Evolutionary conservation across 164 flowering plant species (phyloP).

Genomic region (Sedum album): DNA sequence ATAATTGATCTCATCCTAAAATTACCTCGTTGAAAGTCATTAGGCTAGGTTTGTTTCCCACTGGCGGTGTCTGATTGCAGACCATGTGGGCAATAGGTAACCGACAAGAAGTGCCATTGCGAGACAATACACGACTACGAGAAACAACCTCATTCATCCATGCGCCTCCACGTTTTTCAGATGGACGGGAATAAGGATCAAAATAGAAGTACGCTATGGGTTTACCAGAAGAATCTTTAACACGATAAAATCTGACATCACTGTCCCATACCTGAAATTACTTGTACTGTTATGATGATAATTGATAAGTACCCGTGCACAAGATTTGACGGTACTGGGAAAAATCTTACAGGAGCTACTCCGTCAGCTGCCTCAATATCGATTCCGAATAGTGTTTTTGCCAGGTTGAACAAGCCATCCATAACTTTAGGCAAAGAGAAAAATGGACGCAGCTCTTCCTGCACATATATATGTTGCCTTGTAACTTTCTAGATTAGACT

Average conservation of each 20-base stretch:
- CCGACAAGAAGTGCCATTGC: conserved; percentile 59
- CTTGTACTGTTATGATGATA: neutral
- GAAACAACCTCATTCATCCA: conserved; percentile 98
- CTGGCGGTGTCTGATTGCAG: conserved; percentile 94
- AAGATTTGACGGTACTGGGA: conserved; percentile 13
- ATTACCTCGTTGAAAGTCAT: conserved; percentile 96
- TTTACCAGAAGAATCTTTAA: conserved; percentile 70
- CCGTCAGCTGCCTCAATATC: conserved; percentile 84
- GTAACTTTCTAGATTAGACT: neutral
- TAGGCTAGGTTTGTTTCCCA: conserved; percentile 88
- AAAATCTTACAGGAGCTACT: conserved; percentile 63
- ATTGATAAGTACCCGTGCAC: neutral
- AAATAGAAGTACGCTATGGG: conserved; percentile 92
- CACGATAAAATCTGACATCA: conserved; percentile 74
- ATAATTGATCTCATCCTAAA: neutral
- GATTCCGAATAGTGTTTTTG: conserved; percentile 73
- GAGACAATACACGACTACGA: conserved; percentile 72
- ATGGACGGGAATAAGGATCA: conserved; percentile 95
- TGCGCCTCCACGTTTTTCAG: conserved; percentile 95
- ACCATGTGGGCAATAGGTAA: conserved; percentile 96
- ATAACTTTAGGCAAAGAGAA: conserved; percentile 94
- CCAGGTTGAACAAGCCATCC: conserved; percentile 93
- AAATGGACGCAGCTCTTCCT: conserved; percentile 94
- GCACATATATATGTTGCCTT: conserved; percentile 14
- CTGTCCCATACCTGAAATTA: conserved; percentile 73